Evolutionary conservation across 2,329 filamentous ascomycete genomes (phyloP), one percentile per base, ranked within the genome.

Genomic region (Elsinoe perseae): DNA sequence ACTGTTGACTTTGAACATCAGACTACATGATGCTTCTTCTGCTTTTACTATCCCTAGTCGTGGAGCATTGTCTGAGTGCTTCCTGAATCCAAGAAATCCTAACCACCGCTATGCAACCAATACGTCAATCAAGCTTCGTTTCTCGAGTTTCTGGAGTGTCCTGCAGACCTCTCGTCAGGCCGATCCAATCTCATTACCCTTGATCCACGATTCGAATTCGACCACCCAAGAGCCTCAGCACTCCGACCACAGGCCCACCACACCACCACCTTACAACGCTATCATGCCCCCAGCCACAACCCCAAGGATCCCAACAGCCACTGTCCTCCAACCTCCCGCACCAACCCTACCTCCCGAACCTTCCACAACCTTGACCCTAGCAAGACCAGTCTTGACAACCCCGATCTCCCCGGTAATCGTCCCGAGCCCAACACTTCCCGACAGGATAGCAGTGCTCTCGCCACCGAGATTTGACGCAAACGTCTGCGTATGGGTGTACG

Each of bases 371-470:
- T 52, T 52, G 12, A 52, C 48, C 30, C 48, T 36, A 28, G 48
- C 48, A 28, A 52, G 38, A 28, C 48, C 48, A 18, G 53, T 56
- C 40, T 44, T 56, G 20, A 56, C 53, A 12, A 44, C 53, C 4
- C 53, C 53, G 7, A 56, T 42, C n/a, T 42, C 38, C 25, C 53
- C 42, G 1, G 53, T 56, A 9, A 46, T 8, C 7, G 53, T 56
- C 27, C 53, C 53, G 23, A 56, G 18, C 53, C 53, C 53, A 7
- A 56, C 16, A 30, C 25, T 46, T n/a, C 53, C 53, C 10, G 9
- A 6, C n/a, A 5, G 8, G 25, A 56, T 42, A 14, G 16, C 6
- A 6, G 36, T 10, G 12, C 21, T 30, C n/a, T 9, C 32, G 9
- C 14, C 25, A n/a, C n/a, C 14, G 20, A 14, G 10, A 16, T 42